Conservation (phyloP, 129 eudicot genomes). For the Flaveria trinervia region DNA sequence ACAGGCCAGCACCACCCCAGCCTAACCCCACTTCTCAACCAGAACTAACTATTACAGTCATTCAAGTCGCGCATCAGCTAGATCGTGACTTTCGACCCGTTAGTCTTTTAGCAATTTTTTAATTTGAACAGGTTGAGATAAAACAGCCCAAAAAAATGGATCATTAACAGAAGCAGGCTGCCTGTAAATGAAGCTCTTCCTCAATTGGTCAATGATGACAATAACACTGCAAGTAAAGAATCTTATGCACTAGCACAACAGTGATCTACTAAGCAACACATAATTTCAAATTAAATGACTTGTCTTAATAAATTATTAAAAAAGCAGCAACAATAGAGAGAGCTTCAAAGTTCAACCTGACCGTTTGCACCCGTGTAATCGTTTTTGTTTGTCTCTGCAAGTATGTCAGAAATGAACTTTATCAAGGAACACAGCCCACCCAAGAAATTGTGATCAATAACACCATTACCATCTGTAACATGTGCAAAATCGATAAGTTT, state of each 20-base stretch:
- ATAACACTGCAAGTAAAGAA: slow-evolving; percentile 15
- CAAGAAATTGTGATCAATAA: slow-evolving; percentile 89
- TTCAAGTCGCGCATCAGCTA: no score
- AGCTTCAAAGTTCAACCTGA: slow-evolving; percentile 17
- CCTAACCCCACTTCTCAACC: no score
- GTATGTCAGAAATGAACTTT: slow-evolving; percentile 67
- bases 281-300: slow-evolving; percentile 11
- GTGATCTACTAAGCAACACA: slow-evolving; percentile 14
- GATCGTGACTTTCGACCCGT: no score
- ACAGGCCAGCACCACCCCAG: no score
- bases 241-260: slow-evolving; percentile 16
- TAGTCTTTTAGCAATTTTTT: no score
- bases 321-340: slow-evolving; percentile 12
- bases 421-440: slow-evolving; percentile 93
- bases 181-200: slow-evolving; percentile 9
- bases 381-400: slow-evolving; percentile 32
- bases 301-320: slow-evolving; percentile 19
- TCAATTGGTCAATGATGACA: slow-evolving; percentile 18
- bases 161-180: slow-evolving; percentile 16
- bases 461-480: slow-evolving; percentile 64
- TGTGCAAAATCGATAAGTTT: slow-evolving; percentile 92
- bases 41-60: no score
- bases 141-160: not conserved
- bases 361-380: slow-evolving; percentile 23
- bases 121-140: no score